Conservation (phyloP, 768 basidiomycete species). For the Candolleomyces eurysporus region DNA sequence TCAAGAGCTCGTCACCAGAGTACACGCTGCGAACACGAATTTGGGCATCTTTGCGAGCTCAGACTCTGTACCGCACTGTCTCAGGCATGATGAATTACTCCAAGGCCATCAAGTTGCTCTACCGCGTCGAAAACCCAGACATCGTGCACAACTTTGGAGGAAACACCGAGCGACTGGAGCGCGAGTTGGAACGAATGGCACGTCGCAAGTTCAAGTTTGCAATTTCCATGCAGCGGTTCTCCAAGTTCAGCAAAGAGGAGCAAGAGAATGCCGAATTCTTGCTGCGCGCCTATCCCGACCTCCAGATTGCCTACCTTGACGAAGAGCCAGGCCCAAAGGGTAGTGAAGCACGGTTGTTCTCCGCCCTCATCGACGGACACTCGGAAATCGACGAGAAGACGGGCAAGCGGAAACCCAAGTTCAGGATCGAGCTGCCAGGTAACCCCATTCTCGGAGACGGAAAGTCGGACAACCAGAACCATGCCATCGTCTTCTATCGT, state of each 20-base stretch:
- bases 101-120: constrained; percentile 98
- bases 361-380: constrained; percentile 94
- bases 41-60: constrained; percentile 97
- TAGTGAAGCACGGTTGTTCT: constrained; percentile 88
- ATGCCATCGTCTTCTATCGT: constrained; percentile 98
- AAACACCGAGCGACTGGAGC: constrained; percentile 93
- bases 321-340: constrained; percentile 89
- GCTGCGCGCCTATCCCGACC: constrained; percentile 94
- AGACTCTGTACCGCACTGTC: constrained; percentile 97
- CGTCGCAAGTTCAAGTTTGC: constrained; percentile 98
- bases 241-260: constrained; percentile 99
- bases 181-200: constrained; percentile 95
- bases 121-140: constrained; percentile 98
- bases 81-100: constrained; percentile 99
- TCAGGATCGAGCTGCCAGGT: constrained; percentile 94
- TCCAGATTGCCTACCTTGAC: constrained; percentile 97
- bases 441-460: constrained; percentile 99
- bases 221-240: constrained; percentile 98
- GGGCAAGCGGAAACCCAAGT: constrained; percentile 93
- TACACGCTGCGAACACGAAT: constrained; percentile 98
- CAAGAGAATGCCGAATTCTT: constrained; percentile 98
- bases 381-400: constrained; percentile 89
- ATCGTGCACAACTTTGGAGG: constrained; percentile 95
- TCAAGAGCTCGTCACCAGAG: constrained; percentile 98
- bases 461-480: constrained; percentile 99